phyloP scores from a whole-genome alignment of 2,329 filamentous ascomycete genomes.

The Fusarium graminum region DNA sequence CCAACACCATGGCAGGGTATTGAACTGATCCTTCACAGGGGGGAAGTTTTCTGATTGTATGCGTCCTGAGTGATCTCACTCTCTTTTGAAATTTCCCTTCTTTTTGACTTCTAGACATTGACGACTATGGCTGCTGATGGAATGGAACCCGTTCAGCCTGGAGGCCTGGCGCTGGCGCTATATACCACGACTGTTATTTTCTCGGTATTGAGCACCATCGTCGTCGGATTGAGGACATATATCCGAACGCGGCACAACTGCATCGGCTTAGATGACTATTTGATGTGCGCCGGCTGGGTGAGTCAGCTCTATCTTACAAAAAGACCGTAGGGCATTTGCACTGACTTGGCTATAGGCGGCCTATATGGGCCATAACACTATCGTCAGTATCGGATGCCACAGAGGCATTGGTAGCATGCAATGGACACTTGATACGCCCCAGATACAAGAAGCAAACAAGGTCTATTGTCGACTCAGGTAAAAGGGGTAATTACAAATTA shows the following conservation, averaged over 20 bases:
- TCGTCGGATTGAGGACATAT: slow-evolving; percentile 1
- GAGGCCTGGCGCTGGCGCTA: slow-evolving; percentile 11
- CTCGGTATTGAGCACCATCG: slow-evolving; percentile 6
- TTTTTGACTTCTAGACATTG: not conserved
- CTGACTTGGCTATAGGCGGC: not conserved
- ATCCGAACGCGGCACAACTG: not conserved
- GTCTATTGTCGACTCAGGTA: not conserved
- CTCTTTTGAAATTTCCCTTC: too few species aligned
- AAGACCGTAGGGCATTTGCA: too few species aligned
- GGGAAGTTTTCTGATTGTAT: not conserved
- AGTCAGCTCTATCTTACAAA: not conserved
- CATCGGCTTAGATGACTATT: slow-evolving; percentile 22
- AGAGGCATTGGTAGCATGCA: slow-evolving; percentile 11
- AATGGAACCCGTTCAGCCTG: slow-evolving; percentile 3
- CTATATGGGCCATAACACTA: slow-evolving; percentile 16
- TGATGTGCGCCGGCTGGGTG: slow-evolving; percentile 24
- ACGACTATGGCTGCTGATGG: not conserved
- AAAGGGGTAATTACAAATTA: not conserved
- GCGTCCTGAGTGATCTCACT: too few species aligned
- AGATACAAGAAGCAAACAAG: slow-evolving; percentile 21
- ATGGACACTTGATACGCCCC: not conserved
- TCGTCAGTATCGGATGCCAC: slow-evolving; percentile 12
- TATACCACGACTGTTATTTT: slow-evolving; percentile 9
- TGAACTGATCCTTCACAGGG: not conserved
- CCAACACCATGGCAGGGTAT: not conserved